These are phyloP conservation scores for Lachancea dasiensis DNA, from an alignment of 805 yeast species.

Conservation along the genomic window DNA sequence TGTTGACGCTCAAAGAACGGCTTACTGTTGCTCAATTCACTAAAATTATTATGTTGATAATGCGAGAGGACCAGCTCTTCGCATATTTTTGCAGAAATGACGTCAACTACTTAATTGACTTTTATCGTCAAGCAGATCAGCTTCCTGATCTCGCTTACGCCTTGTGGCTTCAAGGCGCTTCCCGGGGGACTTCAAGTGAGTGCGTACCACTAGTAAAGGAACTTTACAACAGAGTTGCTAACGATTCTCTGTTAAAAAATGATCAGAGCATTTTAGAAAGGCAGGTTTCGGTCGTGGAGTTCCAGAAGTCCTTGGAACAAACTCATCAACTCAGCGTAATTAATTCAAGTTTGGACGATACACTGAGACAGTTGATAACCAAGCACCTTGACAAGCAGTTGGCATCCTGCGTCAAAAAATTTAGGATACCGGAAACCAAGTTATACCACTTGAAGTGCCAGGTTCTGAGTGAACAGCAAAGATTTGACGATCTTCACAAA, in stretches of 20 bases:
- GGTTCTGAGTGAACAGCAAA: conserved; percentile 40
- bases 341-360: conserved; percentile 42
- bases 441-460: conserved; percentile 49
- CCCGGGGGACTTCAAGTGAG: conserved; percentile 33
- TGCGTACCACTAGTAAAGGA: conserved; percentile 32
- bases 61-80: conserved; percentile 33
- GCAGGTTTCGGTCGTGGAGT: conserved; percentile 37
- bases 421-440: conserved; percentile 53
- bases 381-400: conserved; percentile 48
- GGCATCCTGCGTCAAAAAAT: conserved; percentile 42
- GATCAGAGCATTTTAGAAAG: conserved; percentile 34
- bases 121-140: conserved; percentile 59
- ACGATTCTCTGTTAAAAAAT: conserved; percentile 17
- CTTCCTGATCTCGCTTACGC: conserved; percentile 41
- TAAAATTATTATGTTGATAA: conserved; percentile 45
- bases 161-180: conserved; percentile 30
- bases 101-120: conserved; percentile 42
- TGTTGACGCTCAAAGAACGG: conserved; percentile 47
- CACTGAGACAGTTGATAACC: conserved; percentile 41
- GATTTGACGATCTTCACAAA: conserved; percentile 51
- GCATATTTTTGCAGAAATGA: conserved; percentile 33
- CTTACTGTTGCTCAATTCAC: conserved; percentile 63
- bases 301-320: conserved; percentile 41
- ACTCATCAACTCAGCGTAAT: conserved; percentile 38
- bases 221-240: conserved; percentile 21